Percentiles rank a stretch among this genome's conserved stretches.
These are phyloP conservation scores for Ustilaginoidea virens DNA, from an alignment of 2,329 filamentous ascomycete genomes.

Conservation along the genomic window DNA sequence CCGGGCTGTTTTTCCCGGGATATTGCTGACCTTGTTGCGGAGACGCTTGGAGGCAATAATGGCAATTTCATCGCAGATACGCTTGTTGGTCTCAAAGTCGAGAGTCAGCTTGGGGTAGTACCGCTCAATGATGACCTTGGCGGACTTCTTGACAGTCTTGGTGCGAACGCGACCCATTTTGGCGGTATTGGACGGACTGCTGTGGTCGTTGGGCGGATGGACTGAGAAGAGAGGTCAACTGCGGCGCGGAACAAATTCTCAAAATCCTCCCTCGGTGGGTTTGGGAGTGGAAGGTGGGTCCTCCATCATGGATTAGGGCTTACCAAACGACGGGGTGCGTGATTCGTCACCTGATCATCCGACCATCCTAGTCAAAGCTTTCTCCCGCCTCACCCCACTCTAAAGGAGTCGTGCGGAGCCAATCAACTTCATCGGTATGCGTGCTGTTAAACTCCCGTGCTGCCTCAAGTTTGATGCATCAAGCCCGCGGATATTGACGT, in stretches of 20 bases:
- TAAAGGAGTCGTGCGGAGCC: too few species aligned
- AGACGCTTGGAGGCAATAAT: constrained; percentile 99
- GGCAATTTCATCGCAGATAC: constrained; percentile 98
- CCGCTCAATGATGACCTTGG: constrained; percentile 99
- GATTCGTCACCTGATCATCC: constrained; percentile 13
- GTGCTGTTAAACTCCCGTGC: too few species aligned
- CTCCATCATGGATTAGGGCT: constrained; percentile 16
- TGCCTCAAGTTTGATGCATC: too few species aligned
- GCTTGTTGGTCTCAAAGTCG: constrained; percentile 99
- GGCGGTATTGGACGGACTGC: constrained; percentile 30
- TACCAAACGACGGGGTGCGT: constrained; percentile 4
- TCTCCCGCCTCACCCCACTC: too few species aligned
- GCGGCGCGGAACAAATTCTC: too few species aligned
- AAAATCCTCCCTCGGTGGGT: constrained; percentile 9
- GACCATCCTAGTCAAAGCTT: too few species aligned
- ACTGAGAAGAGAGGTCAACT: constrained; percentile 14
- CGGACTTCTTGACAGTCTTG: constrained; percentile 60
- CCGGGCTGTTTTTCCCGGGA: constrained; percentile 9
- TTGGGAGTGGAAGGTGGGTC: constrained; percentile 12
- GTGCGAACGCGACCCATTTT: constrained; percentile 58
- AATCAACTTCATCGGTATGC: too few species aligned
- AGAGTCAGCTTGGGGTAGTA: constrained; percentile 97
- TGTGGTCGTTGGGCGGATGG: constrained; percentile 19
- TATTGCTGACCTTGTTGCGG: constrained; percentile 81
- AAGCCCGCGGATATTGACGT: too few species aligned